These are phyloP conservation scores for Physcomitrium patens DNA, from an alignment of 225 moss, liverwort and hornwort genomes.

Conservation along the genomic window DNA sequence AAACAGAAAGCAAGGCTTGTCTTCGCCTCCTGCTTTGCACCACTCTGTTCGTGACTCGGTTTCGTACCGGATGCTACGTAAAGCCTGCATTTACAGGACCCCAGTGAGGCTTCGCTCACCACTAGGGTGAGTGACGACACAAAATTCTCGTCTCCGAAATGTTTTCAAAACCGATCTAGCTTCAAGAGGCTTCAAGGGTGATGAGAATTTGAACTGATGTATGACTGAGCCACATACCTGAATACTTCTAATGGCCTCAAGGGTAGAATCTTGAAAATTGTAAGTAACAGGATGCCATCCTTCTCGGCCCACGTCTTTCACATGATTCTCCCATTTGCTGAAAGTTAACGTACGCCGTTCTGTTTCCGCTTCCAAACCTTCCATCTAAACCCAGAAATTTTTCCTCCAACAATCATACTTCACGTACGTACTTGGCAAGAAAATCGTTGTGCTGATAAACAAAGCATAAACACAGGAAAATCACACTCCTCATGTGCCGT, in stretches of 20 bases:
- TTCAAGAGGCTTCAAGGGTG: neutral
- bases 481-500: neutral
- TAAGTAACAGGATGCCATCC: conserved; percentile 90
- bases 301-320: conserved; percentile 57
- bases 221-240: conserved; percentile 50
- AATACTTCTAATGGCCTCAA: conserved; percentile 61
- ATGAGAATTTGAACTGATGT: neutral
- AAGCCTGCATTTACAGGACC: conserved; percentile 40
- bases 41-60: conserved; percentile 84
- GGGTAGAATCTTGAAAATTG: conserved; percentile 64
- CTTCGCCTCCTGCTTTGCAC: conserved; percentile 73
- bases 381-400: conserved; percentile 48
- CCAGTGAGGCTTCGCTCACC: neutral
- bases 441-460: neutral
- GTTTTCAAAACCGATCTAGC: neutral
- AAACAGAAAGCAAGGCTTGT: conserved; percentile 80
- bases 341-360: conserved; percentile 88
- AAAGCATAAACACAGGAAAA: neutral
- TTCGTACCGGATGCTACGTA: conserved; percentile 69
- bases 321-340: conserved; percentile 74
- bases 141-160: neutral
- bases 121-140: neutral
- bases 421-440: neutral
- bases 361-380: conserved; percentile 64
- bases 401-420: neutral